Evolutionary conservation across 306 rosid genomes (phyloP), one percentile per base, ranked within the genome.

Genomic region (Crotalaria pallida): DNA sequence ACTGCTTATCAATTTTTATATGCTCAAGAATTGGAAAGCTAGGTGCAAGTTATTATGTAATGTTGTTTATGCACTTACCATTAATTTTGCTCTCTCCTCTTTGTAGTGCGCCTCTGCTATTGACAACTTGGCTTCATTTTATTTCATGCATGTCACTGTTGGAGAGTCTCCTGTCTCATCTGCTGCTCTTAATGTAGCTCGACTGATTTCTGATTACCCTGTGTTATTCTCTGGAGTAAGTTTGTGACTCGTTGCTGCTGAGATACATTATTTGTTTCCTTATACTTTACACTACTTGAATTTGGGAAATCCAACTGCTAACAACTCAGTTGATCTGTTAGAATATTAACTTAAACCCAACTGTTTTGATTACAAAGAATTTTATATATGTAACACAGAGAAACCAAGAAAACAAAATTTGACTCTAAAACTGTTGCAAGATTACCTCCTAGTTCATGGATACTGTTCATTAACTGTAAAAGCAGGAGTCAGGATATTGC

Each of bases 171-270:
- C 65, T 58, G 71, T 84, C 59, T 85, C 85, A 41, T 82, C 84
- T 27, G 83, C 89, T 36, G 89, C 89, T 2, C 70, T 80, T 65
- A 82, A 77, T 72, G 64, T 83, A 63, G 75, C 91, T 81, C 85
- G 84, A 77, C 88, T 81, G 41, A 65, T 89, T 55, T 80, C 82
- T 6, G 94, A 84, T 44, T 84, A 81, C 76, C 86, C 92, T 52
- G 86, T 76, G 68, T 73, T 89, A 80, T 87, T 92, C 75, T 90
- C 93, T 38, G 86, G 87, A 73, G 97, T 92, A 88, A 85, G 97
- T 64, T 52, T 63, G 27, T 53, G 43, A 11, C 36, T 29, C 43
- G 50, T 69, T 65, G 49, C 34, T 53, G 40, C 68, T 49, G 53
- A 45, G 56, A 16, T 68, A 5, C 21, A 9, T 47, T 17, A 12